Evolutionary conservation across 257 asterid species (phyloP), one percentile per base, ranked within the genome.

Genomic region (Solanum acaule): DNA sequence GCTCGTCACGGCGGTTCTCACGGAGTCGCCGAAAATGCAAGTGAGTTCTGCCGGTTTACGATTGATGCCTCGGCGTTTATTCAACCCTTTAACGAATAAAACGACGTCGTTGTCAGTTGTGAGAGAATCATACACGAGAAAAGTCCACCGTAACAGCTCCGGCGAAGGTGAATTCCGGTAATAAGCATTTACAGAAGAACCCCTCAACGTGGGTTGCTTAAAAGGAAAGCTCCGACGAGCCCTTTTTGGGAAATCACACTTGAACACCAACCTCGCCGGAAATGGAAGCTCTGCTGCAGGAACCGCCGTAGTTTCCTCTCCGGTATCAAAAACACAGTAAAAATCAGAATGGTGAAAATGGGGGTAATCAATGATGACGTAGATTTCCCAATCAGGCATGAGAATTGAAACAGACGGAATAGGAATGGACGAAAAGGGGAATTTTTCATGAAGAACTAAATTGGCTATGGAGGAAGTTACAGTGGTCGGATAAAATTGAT

Each of bases 381-480:
- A 94, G 12, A 96, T 92, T 89, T 95, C 96, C 98, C 98, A 96
- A 86, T 91, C 98, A 3, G 94, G 99, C 46, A 96, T 86, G 40
- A 95, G 94, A 73, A 96, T 86, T 6, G 98, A 87, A 40, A 91
- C 90, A 82, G 94, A 90, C 56, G 95, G 59, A 25, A 85, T 5
- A 10, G 76, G 23, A 40, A 87, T 59, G 16, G 89, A 68, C 5
- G 91, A 88, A 25, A 52, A 14, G 20, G 33, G 87, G 33, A 82
- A 83, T 86, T 89, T 89, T 83, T 93, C 92, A 8, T 37, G 78
- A 89, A 83, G 49, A 68, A 86, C 86, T 20, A 49, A 87, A 88
- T 90, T 87, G 88, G 84, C 56, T 33, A 34, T 13, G 75, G 79
- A 12, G 89, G 87, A 23, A 86, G 89, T 31, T 84, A 88, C 20